Conservation (phyloP, 177 flowering plant genomes). For the Vitis hybrid region DNA sequence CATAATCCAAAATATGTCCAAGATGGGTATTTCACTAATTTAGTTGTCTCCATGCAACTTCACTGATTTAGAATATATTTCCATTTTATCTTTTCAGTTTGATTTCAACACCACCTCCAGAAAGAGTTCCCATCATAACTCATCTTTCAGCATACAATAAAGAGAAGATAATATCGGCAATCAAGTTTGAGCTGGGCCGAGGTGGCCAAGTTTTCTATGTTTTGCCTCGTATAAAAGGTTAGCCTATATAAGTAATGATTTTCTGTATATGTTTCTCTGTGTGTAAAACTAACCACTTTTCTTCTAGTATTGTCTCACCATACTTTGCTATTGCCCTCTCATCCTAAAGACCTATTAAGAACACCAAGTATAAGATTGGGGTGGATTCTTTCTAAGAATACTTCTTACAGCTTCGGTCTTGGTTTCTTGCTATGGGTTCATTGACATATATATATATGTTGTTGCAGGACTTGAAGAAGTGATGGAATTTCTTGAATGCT, state of each 20-base stretch:
- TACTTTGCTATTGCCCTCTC: not conserved
- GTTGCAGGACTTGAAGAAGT: slow-evolving; percentile 85
- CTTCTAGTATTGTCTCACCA: no score
- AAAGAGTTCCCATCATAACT: slow-evolving; percentile 94
- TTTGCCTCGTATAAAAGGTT: slow-evolving; percentile 95
- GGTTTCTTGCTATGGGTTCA: slow-evolving; percentile 9
- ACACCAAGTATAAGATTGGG: not conserved
- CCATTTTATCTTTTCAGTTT: slow-evolving; percentile 50
- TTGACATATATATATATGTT: slow-evolving; percentile 9
- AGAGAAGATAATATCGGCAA: slow-evolving; percentile 68
- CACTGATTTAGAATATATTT: not conserved
- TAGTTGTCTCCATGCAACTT: not conserved
- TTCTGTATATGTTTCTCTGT: not conserved
- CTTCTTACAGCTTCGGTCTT: not conserved
- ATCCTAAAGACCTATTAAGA: no score
- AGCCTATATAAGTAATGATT: slow-evolving; percentile 2
- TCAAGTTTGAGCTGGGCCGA: slow-evolving; percentile 81
- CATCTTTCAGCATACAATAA: slow-evolving; percentile 76
- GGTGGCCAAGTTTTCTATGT: slow-evolving; percentile 97
- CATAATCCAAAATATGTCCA: not conserved
- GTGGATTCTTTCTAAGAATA: not conserved
- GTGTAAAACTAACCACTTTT: no score
- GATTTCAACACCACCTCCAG: slow-evolving; percentile 96
- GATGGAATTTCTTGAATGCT: slow-evolving; percentile 63
- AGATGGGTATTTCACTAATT: slow-evolving; percentile 2